Conservation (phyloP, 1,139 yeast species). For the Saccharomyces pastorianus region DNA sequence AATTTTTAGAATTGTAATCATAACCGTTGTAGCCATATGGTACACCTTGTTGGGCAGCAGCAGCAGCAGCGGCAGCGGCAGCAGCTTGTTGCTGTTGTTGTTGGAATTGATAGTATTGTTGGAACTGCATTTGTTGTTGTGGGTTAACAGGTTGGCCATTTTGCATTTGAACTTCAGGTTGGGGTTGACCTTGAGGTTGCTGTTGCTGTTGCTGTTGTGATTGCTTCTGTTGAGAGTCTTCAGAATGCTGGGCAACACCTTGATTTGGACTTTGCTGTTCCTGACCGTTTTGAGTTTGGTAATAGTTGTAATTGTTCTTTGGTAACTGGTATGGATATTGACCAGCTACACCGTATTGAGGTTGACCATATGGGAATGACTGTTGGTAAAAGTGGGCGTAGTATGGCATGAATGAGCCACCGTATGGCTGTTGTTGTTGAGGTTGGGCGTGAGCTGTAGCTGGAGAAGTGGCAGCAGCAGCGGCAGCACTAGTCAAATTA, state of each 20-base stretch:
- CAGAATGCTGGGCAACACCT: slow-evolving; percentile 16
- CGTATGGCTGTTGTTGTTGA: slow-evolving; percentile 19
- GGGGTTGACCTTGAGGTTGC: slow-evolving; percentile 8
- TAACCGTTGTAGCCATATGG: slow-evolving; percentile 29
- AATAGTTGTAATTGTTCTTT: slow-evolving; percentile 27
- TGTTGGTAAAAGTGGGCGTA: slow-evolving; percentile 30
- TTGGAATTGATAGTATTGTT: slow-evolving; percentile 30
- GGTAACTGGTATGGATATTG: slow-evolving; percentile 31
- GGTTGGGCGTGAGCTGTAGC: slow-evolving; percentile 19
- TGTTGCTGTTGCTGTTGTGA: slow-evolving; percentile 9
- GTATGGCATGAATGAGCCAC: slow-evolving; percentile 27
- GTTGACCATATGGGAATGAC: slow-evolving; percentile 31
- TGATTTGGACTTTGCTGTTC: slow-evolving; percentile 9
- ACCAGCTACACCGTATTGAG: slow-evolving; percentile 30
- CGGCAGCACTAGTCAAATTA: slow-evolving; percentile 8
- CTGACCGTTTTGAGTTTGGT: slow-evolving; percentile 4
- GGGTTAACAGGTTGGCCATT: slow-evolving; percentile 9
- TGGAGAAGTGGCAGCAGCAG: slow-evolving; percentile 19
- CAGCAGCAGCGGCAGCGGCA: slow-evolving; percentile 2
- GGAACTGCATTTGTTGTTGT: slow-evolving; percentile 27
- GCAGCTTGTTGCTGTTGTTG: slow-evolving; percentile 18
- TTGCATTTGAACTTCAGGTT: slow-evolving; percentile 15
- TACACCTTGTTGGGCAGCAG: slow-evolving; percentile 19
- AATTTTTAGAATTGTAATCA: slow-evolving; percentile 27
- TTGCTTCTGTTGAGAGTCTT: slow-evolving; percentile 17